Evolutionary conservation across 371 early-diverging fungal genomes (phyloP).

Genomic region (Mortierella sp.): DNA sequence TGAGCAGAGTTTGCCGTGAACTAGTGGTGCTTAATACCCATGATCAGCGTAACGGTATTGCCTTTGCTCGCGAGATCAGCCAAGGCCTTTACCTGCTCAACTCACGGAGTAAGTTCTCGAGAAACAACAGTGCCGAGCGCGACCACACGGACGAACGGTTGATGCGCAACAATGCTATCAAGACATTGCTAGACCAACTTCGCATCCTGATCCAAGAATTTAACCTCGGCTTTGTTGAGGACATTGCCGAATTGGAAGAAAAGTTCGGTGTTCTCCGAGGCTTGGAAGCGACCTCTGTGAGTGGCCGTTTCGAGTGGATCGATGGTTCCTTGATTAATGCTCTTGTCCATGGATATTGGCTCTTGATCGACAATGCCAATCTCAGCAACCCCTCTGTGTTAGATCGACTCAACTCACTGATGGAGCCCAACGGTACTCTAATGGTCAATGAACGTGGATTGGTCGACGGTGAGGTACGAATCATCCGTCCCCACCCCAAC

Average conservation of each 20-base stretch:
- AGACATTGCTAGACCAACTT: slow-evolving; percentile 38
- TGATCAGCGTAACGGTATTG: slow-evolving; percentile 8
- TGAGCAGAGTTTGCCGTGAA: slow-evolving; percentile 47
- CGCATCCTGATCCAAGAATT: slow-evolving; percentile 43
- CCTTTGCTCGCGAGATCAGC: slow-evolving; percentile 49
- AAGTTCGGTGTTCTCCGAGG: slow-evolving; percentile 53
- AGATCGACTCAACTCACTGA: slow-evolving; percentile 93
- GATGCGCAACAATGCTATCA: slow-evolving; percentile 52
- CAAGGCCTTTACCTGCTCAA: slow-evolving; percentile 50
- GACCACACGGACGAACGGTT: slow-evolving; percentile 45
- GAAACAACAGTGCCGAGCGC: slow-evolving; percentile 23
- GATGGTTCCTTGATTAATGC: slow-evolving; percentile 97
- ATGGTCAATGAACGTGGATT: slow-evolving; percentile 93
- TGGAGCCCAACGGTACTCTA: slow-evolving; percentile 91
- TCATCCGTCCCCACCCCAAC: slow-evolving; percentile 91
- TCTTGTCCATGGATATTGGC: slow-evolving; percentile 96
- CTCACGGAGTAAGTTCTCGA: slow-evolving; percentile 50
- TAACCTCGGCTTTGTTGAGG: slow-evolving; percentile 29
- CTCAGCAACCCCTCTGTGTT: slow-evolving; percentile 95
- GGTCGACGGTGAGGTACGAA: slow-evolving; percentile 82
- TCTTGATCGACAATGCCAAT: slow-evolving; percentile 99
- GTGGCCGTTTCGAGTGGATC: slow-evolving; percentile 95
- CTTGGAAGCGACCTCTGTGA: slow-evolving; percentile 66
- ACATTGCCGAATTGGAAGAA: slow-evolving; percentile 37
- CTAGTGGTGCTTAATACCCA: slow-evolving; percentile 25